Evolutionary conservation across 78 protist species (phyloP), one percentile per base, ranked within the genome.

Genomic region (Dictyostelium discoideum): DNA sequence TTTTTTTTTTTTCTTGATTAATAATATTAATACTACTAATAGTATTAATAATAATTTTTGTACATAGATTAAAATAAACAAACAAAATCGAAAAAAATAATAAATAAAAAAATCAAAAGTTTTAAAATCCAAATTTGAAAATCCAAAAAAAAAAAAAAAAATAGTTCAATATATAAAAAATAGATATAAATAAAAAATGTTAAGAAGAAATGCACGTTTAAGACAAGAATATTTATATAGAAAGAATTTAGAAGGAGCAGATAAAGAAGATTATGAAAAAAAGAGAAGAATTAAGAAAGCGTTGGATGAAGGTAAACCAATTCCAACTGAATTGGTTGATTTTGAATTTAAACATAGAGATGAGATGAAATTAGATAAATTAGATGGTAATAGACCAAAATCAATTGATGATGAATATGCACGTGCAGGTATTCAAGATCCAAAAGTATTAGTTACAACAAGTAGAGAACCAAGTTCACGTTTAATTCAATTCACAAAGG

Each of bases 331-430:
- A 67, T 95, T 98, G 85, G 96, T 98, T 1, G 86, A 78, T 4
- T 90, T 90, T 90, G 94, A 90, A 50, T 90, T 90, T 67, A 80
- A 82, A 24, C 97, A 92, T 22, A 39, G 89, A 39, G 57, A 78
- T 2, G 89, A 96, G 39, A 87, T 97, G 16, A 97, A 87, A 80
- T 77, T 86, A 3, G 86, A 67, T 54, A 96, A 86, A 73, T 60
- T 85, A 0, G 92, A 54, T 54, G 85, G 76, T 5, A 67, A 46
- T 9, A n/a, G 3, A 5, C 77, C 77, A 57, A 18, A 26, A n/a
- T 79, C 63, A 24, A 74, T 98, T 39, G 99, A 99, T 77, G 99
- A 99, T 93, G 99, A 99, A 96, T 99, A 99, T 81, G 97, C 97
- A 2, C n/a, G 44, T 20, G 99, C 99, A 0, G 99, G 99, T 13